These are phyloP conservation scores for Cetradonia linearis DNA, from an alignment of 495 filamentous ascomycete genomes.

Conservation along the genomic window DNA sequence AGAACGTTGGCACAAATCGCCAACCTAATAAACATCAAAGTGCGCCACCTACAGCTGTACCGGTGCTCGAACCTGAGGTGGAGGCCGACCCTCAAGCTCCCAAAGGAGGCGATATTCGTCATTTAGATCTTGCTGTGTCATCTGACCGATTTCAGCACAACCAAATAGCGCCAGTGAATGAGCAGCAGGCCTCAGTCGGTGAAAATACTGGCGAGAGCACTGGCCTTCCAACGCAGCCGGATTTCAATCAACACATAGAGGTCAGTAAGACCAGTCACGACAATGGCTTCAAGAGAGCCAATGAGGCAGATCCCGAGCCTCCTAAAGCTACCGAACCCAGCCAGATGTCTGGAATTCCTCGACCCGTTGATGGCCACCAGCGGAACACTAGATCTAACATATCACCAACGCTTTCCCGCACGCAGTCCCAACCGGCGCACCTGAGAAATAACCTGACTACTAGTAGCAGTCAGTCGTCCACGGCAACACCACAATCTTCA, in stretches of 20 bases:
- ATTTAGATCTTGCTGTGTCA: constrained; percentile 62
- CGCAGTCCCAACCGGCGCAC: constrained; percentile 58
- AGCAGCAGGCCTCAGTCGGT: neutral
- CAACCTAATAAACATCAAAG: constrained; percentile 24
- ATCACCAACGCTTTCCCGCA: constrained; percentile 57
- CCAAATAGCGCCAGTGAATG: neutral
- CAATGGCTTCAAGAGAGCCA: neutral
- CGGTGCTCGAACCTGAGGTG: constrained; percentile 2
- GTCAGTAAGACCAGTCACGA: neutral
- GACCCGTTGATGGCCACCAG: constrained; percentile 38
- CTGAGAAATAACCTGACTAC: constrained; percentile 27
- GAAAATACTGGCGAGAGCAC: neutral
- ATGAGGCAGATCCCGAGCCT: neutral
- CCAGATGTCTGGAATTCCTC: constrained; percentile 41
- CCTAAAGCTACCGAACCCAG: neutral
- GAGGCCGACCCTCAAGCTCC: neutral
- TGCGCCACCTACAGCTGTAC: constrained; percentile 11
- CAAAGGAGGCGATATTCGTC: constrained; percentile 46
- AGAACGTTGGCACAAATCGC: constrained; percentile 40
- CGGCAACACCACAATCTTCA: neutral
- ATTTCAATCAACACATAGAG: neutral
- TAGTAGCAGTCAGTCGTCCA: constrained; percentile 17
- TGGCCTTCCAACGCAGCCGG: neutral
- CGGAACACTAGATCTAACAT: constrained; percentile 34
- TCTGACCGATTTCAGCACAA: neutral